Percentiles rank a stretch among this genome's conserved stretches.
phyloP scores from a whole-genome alignment of 2,329 filamentous ascomycete species.

The Hymenotorrendiella dingleyae region DNA sequence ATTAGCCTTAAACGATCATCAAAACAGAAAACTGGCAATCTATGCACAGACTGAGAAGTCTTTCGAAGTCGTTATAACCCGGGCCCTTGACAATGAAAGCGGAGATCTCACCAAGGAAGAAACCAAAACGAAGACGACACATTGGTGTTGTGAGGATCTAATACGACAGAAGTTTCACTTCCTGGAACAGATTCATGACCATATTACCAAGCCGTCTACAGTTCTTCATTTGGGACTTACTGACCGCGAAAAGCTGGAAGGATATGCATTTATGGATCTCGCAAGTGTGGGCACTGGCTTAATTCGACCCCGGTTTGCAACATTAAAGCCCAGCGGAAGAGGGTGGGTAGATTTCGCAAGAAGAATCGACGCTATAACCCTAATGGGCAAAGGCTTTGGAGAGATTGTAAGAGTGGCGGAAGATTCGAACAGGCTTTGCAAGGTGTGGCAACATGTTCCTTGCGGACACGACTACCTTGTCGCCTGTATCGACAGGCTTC shows the following conservation, averaged over 20 bases:
- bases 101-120: not conserved
- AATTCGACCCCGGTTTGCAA: slow-evolving; percentile 3
- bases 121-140: not conserved
- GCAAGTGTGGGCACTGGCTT: not conserved
- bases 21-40: too few species aligned
- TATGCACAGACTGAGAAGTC: too few species aligned
- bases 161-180: slow-evolving; percentile 3
- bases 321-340: slow-evolving; percentile 2
- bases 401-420: slow-evolving; percentile 3
- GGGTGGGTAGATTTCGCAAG: slow-evolving; percentile 10
- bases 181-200: slow-evolving; percentile 7
- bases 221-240: not conserved
- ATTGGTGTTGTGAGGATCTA: slow-evolving; percentile 6
- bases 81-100: too few species aligned
- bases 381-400: slow-evolving; percentile 10
- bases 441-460: slow-evolving; percentile 4
- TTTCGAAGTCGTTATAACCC: too few species aligned
- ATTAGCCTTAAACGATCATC: too few species aligned
- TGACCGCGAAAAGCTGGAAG: slow-evolving; percentile 5
- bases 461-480: slow-evolving; percentile 5
- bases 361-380: slow-evolving; percentile 5
- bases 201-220: not conserved
- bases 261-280: slow-evolving; percentile 10
- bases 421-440: slow-evolving; percentile 1
- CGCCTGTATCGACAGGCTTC: not conserved